phyloP scores from a whole-genome alignment of 192 early-diverging fungal genomes.

The Backusella morwellensis region DNA sequence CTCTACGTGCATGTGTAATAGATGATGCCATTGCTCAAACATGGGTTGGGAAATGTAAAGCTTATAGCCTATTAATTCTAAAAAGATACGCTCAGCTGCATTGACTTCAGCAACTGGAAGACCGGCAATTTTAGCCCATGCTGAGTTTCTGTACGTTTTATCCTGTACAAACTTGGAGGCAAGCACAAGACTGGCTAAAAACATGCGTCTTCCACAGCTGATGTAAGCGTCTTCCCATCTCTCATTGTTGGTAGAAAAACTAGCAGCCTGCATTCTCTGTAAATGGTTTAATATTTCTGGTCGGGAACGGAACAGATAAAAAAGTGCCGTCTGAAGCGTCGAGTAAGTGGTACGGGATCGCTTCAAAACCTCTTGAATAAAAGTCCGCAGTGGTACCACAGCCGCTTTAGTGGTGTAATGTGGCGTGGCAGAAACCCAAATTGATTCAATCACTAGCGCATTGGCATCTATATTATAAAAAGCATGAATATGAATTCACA shows the following conservation, averaged over 20 bases:
- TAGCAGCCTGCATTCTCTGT: conserved; percentile 3
- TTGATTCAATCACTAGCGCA: conserved; percentile 53
- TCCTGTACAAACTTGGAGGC: conserved; percentile 92
- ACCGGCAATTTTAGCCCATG: conserved; percentile 91
- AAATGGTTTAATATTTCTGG: conserved; percentile 20
- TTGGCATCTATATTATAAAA: conserved; percentile 46
- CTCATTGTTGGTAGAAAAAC: not conserved
- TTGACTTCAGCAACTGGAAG: conserved; percentile 79
- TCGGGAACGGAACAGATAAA: conserved; percentile 59
- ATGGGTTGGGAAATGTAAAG: conserved; percentile 56
- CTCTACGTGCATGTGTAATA: conserved; percentile 27
- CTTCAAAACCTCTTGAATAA: conserved; percentile 70
- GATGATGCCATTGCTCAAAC: conserved; percentile 36
- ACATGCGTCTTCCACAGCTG: conserved; percentile 78
- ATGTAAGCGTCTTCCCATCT: conserved; percentile 34
- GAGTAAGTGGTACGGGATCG: conserved; percentile 72
- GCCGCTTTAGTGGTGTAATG: conserved; percentile 36
- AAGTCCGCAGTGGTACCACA: conserved; percentile 52
- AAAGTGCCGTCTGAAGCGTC: conserved; percentile 72
- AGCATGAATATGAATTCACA: not conserved
- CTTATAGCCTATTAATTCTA: conserved; percentile 76
- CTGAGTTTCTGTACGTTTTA: conserved; percentile 83
- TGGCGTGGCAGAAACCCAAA: conserved; percentile 39
- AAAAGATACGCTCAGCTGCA: conserved; percentile 78
- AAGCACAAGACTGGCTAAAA: conserved; percentile 80